Percentiles rank a stretch among this genome's conserved stretches.
These are phyloP conservation scores for Lophiostoma macrostomum DNA, from an alignment of 495 filamentous ascomycete genomes.

Conservation along the genomic window DNA sequence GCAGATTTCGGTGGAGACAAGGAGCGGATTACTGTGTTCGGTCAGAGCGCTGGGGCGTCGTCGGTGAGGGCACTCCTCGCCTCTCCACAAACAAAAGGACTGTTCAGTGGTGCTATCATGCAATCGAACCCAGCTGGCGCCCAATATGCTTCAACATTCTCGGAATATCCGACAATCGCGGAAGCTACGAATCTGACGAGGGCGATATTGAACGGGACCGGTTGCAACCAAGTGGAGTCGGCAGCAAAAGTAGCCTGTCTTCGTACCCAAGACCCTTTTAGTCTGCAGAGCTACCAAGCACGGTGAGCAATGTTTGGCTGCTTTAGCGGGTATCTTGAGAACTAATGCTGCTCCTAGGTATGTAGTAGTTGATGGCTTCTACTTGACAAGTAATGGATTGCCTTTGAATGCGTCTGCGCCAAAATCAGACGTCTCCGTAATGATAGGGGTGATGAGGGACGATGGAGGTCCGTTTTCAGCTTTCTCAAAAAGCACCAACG, in stretches of 20 bases:
- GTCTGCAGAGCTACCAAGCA: slow-evolving; percentile 36
- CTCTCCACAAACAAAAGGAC: slow-evolving; percentile 46
- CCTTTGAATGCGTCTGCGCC: slow-evolving; percentile 27
- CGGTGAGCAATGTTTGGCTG: too few relatives aligned
- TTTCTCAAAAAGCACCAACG: slow-evolving; percentile 45
- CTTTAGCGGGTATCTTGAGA: not conserved
- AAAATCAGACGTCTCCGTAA: not conserved
- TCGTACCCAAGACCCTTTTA: slow-evolving; percentile 41
- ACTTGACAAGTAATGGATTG: slow-evolving; percentile 33
- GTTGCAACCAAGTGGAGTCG: slow-evolving; percentile 42
- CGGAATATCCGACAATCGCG: slow-evolving; percentile 47
- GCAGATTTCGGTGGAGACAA: slow-evolving; percentile 36
- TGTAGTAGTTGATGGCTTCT: slow-evolving; percentile 44
- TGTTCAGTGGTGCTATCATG: slow-evolving; percentile 51
- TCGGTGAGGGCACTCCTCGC: slow-evolving; percentile 54
- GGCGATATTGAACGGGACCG: slow-evolving; percentile 41
- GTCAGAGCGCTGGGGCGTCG: slow-evolving; percentile 54
- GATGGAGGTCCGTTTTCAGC: slow-evolving; percentile 50
- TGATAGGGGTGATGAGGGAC: slow-evolving; percentile 47
- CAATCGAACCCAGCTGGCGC: slow-evolving; percentile 50
- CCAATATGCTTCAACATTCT: slow-evolving; percentile 42
- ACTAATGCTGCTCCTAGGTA: slow-evolving; percentile 12
- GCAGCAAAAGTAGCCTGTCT: slow-evolving; percentile 47
- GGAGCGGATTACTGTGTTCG: slow-evolving; percentile 43
- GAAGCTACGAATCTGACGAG: slow-evolving; percentile 43